phyloP scores from a whole-genome alignment of 2,329 filamentous ascomycete genomes.

The Aspergillus calidoustus region DNA sequence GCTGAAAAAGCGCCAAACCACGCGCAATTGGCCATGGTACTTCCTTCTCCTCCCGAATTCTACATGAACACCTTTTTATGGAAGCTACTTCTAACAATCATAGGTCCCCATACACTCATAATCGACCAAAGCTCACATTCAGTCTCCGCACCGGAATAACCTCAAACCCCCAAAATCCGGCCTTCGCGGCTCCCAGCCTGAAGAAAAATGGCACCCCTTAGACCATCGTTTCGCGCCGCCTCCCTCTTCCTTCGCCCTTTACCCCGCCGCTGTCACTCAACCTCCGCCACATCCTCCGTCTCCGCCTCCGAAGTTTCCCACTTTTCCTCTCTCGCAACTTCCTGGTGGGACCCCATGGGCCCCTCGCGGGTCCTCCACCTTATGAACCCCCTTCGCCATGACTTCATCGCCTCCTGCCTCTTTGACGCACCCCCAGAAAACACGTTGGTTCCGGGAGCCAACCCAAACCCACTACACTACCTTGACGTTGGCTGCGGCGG shows the following conservation, averaged over 20 bases:
- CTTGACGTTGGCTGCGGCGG: slow-evolving; percentile 95
- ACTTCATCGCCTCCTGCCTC: slow-evolving; percentile 81
- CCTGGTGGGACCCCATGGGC: slow-evolving; percentile 97
- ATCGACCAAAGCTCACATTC: neutral
- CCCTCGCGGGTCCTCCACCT: slow-evolving; percentile 90
- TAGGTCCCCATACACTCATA: neutral
- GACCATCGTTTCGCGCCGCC: slow-evolving; percentile 15
- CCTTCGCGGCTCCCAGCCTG: neutral
- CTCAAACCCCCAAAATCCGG: neutral
- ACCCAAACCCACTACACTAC: slow-evolving; percentile 57
- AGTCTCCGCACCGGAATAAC: neutral
- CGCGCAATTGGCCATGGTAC: neutral
- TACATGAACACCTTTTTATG: neutral
- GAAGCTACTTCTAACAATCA: neutral
- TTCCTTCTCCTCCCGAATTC: neutral
- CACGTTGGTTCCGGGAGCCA: slow-evolving; percentile 27
- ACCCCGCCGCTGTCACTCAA: slow-evolving; percentile 35
- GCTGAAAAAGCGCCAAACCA: neutral
- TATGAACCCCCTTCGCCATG: slow-evolving; percentile 96
- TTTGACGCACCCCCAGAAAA: slow-evolving; percentile 31
- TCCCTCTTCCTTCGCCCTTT: slow-evolving; percentile 9
- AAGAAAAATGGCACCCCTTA: slow-evolving; percentile 16
- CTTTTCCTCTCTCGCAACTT: slow-evolving; percentile 89
- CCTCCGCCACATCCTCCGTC: slow-evolving; percentile 64
- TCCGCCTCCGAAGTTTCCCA: slow-evolving; percentile 89